Conservation (phyloP, 1,284 basidiomycete genomes). For the Anthracocystis walkeri region DNA sequence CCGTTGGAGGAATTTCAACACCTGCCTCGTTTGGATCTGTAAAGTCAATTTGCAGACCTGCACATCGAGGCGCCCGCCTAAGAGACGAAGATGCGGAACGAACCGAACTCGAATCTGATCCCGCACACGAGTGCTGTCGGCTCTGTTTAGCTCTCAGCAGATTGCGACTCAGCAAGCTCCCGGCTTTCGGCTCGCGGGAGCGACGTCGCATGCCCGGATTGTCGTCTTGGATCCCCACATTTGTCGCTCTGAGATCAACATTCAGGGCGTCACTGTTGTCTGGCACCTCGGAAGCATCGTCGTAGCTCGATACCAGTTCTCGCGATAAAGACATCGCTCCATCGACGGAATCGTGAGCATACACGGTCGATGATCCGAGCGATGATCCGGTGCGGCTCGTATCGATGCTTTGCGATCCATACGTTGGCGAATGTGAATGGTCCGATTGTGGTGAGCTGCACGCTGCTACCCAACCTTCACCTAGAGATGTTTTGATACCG, state of each 20-base stretch:
- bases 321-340: not conserved
- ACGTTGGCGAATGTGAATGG: not conserved
- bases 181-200: slow-evolving; percentile 32
- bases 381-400: slow-evolving; percentile 32
- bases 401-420: slow-evolving; percentile 7
- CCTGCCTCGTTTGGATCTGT: slow-evolving; percentile 19
- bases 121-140: slow-evolving; percentile 20
- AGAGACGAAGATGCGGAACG: slow-evolving; percentile 19
- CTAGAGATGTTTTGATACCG: not conserved
- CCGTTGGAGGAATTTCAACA: not conserved
- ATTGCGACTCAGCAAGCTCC: slow-evolving; percentile 35
- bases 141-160: slow-evolving; percentile 25
- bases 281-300: not conserved
- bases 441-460: slow-evolving; percentile 15
- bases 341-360: slow-evolving; percentile 28
- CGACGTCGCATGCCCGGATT: slow-evolving; percentile 15
- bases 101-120: slow-evolving; percentile 39
- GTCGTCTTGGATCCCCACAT: not conserved
- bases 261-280: not conserved
- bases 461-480: slow-evolving; percentile 21
- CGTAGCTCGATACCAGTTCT: not conserved
- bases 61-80: slow-evolving; percentile 38
- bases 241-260: not conserved
- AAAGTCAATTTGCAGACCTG: slow-evolving; percentile 34
- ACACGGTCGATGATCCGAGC: slow-evolving; percentile 34